Evolutionary conservation across 352 stramenopile species (phyloP).

Genomic region (Globisporangium alternatum): DNA sequence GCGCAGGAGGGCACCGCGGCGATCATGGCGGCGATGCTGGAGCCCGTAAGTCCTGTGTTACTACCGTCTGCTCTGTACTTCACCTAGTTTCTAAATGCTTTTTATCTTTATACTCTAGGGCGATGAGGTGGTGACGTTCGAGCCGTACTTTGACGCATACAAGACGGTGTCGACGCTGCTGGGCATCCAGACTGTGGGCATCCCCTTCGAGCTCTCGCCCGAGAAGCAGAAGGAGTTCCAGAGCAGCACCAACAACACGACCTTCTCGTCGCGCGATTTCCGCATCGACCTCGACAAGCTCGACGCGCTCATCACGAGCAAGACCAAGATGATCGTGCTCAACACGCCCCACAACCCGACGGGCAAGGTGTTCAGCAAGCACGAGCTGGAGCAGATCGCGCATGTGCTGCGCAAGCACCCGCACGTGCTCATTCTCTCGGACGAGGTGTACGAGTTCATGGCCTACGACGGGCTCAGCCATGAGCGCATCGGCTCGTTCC

Average conservation of each 20-base stretch:
- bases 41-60: conserved; percentile 33
- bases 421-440: conserved; percentile 91
- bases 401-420: conserved; percentile 80
- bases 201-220: conserved; percentile 60
- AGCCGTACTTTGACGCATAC: conserved; percentile 91
- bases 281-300: conserved; percentile 85
- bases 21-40: conserved; percentile 74
- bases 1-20: conserved; percentile 85
- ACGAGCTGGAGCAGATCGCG: conserved; percentile 93
- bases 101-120: conserved; percentile 25
- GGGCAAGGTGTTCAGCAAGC: conserved; percentile 95
- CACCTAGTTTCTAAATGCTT: neutral
- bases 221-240: conserved; percentile 47
- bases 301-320: conserved; percentile 80
- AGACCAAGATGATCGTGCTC: conserved; percentile 95
- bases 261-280: conserved; percentile 75
- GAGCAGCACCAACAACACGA: conserved; percentile 17
- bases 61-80: neutral
- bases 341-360: conserved; percentile 99
- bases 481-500: conserved; percentile 72
- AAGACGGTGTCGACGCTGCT: conserved; percentile 83
- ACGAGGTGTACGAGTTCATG: conserved; percentile 99
- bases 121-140: conserved; percentile 85
- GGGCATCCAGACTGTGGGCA: conserved; percentile 66
- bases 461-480: conserved; percentile 78